Evolutionary conservation across 2,329 filamentous ascomycete genomes (phyloP).

Genomic region (Colletotrichum liaoningense): DNA sequence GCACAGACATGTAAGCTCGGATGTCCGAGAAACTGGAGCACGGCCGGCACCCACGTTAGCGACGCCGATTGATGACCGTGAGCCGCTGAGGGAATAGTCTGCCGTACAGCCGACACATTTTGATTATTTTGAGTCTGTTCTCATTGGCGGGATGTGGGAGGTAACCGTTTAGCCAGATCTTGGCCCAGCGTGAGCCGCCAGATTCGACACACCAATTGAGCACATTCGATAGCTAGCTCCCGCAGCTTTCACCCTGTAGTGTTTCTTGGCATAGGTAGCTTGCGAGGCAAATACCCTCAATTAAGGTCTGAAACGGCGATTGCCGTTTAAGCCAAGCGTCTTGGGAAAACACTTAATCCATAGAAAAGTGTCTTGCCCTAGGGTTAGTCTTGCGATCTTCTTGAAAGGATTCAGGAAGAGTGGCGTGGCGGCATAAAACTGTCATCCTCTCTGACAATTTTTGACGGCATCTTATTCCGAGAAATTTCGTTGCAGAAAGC

Average conservation of each 20-base stretch:
- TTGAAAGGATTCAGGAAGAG: not conserved
- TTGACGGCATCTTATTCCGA: not conserved
- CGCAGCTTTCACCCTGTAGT: not conserved
- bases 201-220: not conserved
- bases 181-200: not conserved
- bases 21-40: slow-evolving; percentile 19
- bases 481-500: not conserved
- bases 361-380: not conserved
- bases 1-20: slow-evolving; percentile 1
- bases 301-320: not conserved
- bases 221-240: not conserved
- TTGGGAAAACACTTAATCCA: not conserved
- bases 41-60: not conserved
- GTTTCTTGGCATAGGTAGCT: not conserved
- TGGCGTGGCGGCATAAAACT: not conserved
- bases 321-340: not conserved
- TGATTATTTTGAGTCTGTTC: not conserved
- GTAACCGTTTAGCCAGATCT: not conserved
- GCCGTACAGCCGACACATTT: slow-evolving; percentile 17
- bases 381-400: not conserved
- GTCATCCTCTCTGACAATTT: not conserved
- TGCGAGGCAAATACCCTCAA: not conserved
- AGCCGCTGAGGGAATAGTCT: not conserved
- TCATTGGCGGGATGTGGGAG: not conserved
- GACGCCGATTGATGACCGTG: not conserved